phyloP scores from a whole-genome alignment of 2,329 filamentous ascomycete genomes.

The Nothopassalora personata region DNA sequence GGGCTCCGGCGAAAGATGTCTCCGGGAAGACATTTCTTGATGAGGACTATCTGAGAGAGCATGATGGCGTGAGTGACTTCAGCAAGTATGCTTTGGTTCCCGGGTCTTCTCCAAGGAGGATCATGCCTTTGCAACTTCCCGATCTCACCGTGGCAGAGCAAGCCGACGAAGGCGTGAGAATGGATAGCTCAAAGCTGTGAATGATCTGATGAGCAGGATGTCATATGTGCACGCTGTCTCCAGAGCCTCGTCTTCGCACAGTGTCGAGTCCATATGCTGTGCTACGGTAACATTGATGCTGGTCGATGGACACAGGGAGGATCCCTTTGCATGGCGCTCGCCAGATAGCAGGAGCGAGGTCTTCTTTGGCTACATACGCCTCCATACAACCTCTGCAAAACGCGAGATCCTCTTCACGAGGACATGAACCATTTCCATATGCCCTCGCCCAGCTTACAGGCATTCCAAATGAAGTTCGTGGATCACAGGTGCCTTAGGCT shows the following conservation, averaged over 20 bases:
- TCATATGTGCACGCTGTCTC: no score
- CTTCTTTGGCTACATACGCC: not conserved
- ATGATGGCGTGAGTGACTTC: constrained; percentile 64
- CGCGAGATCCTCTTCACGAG: not conserved
- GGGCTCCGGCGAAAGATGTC: constrained; percentile 53
- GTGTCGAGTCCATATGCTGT: not conserved
- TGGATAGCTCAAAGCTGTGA: constrained; percentile 54
- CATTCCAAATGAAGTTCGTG: not conserved
- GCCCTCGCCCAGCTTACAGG: not conserved
- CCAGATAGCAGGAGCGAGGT: not conserved
- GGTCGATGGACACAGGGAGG: not conserved
- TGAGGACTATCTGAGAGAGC: constrained; percentile 69
- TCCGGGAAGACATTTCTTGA: constrained; percentile 71
- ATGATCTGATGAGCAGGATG: not conserved
- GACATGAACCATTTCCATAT: not conserved
- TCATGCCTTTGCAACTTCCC: constrained; percentile 69
- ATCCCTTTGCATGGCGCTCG: not conserved
- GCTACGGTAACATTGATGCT: not conserved
- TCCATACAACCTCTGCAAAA: not conserved
- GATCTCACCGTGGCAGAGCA: constrained; percentile 70
- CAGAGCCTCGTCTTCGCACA: not conserved
- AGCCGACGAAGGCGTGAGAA: constrained; percentile 67
- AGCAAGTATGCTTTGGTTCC: constrained; percentile 63
- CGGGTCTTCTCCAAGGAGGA: constrained; percentile 61
- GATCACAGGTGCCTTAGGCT: not conserved